These are phyloP conservation scores for Solanum chiquidenum DNA, from an alignment of 257 asterid species.

Conservation along the genomic window DNA sequence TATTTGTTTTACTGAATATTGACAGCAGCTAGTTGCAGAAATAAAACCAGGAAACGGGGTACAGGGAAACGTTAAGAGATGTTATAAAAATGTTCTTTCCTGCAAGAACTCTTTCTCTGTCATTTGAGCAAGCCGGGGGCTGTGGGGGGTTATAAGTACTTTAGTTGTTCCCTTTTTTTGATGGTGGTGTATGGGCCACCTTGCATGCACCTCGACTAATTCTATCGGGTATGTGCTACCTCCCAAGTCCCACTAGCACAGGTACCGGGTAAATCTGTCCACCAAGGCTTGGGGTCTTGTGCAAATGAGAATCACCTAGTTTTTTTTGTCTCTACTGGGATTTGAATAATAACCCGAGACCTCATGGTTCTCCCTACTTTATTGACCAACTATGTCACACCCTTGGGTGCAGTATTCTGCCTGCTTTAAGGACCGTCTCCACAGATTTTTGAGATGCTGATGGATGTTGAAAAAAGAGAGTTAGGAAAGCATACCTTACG, in stretches of 20 bases:
- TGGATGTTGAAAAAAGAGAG: background rate
- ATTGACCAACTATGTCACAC: background rate
- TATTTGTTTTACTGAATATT: background rate
- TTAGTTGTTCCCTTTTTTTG: background rate
- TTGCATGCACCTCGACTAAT: background rate
- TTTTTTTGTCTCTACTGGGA: background rate
- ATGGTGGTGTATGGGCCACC: background rate
- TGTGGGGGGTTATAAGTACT: background rate
- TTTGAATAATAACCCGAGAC: background rate
- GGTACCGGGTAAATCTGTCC: background rate
- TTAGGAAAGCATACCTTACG: conserved; percentile 54
- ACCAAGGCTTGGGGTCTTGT: background rate
- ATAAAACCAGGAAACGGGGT: background rate
- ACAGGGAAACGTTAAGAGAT: background rate
- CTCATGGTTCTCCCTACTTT: background rate
- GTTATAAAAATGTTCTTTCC: background rate
- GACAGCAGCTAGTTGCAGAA: background rate
- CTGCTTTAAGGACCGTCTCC: background rate
- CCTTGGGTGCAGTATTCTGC: background rate
- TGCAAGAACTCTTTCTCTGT: background rate
- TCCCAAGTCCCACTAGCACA: background rate
- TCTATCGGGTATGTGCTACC: background rate
- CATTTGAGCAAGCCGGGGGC: background rate
- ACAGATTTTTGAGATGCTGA: background rate
- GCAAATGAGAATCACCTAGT: background rate